These are phyloP conservation scores for Talaromyces albobiverticillius DNA, from an alignment of 2,329 filamentous ascomycete genomes.

Conservation along the genomic window DNA sequence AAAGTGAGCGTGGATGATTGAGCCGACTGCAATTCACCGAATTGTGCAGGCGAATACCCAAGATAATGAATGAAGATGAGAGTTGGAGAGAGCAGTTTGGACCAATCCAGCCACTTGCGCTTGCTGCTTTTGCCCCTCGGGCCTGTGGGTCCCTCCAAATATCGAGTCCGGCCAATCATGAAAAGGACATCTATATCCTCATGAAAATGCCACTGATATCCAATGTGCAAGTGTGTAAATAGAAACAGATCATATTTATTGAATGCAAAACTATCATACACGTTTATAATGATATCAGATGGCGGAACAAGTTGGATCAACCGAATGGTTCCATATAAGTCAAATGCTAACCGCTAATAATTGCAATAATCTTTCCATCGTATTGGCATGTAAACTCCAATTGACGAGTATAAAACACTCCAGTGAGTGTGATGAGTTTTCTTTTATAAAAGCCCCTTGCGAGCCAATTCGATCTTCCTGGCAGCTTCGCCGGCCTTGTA, in stretches of 20 bases:
- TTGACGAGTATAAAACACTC: not conserved
- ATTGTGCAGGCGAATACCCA: not conserved
- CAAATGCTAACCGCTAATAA: not conserved
- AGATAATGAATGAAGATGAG: not conserved
- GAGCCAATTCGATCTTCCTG: conserved; percentile 49
- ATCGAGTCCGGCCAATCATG: not conserved
- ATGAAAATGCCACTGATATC: not conserved
- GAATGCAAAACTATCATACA: not conserved
- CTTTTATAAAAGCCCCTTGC: conserved; percentile 47
- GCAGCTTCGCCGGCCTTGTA: conserved; percentile 46
- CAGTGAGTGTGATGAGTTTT: not conserved
- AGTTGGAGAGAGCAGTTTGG: too few relatives aligned
- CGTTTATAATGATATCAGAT: not conserved
- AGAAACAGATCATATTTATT: too few relatives aligned
- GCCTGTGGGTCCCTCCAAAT: not conserved
- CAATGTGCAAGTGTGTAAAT: too few relatives aligned
- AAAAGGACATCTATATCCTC: not conserved
- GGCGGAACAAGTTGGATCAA: not conserved
- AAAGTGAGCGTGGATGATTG: not conserved
- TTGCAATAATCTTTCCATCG: not conserved
- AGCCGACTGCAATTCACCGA: not conserved
- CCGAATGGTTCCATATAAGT: not conserved
- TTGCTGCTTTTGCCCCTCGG: not conserved
- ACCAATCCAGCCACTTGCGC: too few relatives aligned
- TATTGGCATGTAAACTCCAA: not conserved